Conservation (phyloP, 257 asterid genomes). For the Coffea eugenioides region DNA sequence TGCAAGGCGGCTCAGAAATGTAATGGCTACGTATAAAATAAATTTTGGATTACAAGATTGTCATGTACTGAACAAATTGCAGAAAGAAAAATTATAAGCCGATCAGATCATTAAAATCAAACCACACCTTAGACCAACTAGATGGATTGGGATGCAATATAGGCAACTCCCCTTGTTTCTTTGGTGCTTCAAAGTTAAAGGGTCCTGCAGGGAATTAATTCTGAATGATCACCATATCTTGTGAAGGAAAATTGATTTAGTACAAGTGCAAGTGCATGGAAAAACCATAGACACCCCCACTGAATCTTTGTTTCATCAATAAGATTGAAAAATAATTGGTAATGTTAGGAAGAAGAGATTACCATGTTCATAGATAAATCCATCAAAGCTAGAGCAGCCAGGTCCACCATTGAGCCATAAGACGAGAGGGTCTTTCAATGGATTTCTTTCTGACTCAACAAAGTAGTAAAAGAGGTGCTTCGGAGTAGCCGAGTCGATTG, state of each 20-base stretch:
- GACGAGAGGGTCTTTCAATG: conserved; percentile 50
- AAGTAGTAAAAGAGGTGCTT: conserved; percentile 63
- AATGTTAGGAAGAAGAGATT: not conserved
- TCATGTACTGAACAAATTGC: not conserved
- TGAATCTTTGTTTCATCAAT: not conserved
- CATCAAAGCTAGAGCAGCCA: conserved; percentile 72
- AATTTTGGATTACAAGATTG: not conserved
- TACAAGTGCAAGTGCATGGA: not conserved
- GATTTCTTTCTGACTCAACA: conserved; percentile 48
- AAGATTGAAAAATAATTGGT: not conserved
- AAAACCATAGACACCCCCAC: not conserved
- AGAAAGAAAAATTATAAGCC: not conserved
- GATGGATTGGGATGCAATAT: conserved; percentile 49
- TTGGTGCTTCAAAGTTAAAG: conserved; percentile 53
- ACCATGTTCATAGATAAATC: conserved; percentile 69
- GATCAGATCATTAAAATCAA: not conserved
- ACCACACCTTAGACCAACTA: conserved; percentile 58
- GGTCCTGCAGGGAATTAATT: conserved; percentile 41
- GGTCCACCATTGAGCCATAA: conserved; percentile 73
- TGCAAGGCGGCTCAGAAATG: not conserved
- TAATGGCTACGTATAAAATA: not conserved
- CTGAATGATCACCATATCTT: not conserved
- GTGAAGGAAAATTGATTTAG: not conserved
- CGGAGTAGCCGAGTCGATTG: conserved; percentile 26
- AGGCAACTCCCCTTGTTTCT: conserved; percentile 39